Conservation (phyloP, 2,329 filamentous ascomycete species). For the Rosellinia necatrix region DNA sequence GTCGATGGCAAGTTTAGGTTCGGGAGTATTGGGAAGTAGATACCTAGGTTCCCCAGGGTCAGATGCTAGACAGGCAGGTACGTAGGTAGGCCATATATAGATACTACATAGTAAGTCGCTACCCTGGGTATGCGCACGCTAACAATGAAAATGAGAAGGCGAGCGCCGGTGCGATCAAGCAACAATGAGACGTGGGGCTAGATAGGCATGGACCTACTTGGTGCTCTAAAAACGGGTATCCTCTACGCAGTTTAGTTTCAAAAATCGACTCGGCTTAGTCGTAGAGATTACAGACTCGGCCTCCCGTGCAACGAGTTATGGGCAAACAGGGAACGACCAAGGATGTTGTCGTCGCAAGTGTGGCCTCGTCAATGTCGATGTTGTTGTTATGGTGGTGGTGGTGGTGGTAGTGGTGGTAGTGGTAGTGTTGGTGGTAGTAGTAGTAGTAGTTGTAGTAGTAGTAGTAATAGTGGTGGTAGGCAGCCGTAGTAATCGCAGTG, state of each 20-base stretch:
- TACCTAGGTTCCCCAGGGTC: background rate
- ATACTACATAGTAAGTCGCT: background rate
- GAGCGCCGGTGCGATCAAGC: slow-evolving; percentile 2
- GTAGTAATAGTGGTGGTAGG: no score
- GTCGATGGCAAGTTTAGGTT: no score
- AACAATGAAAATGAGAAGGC: background rate
- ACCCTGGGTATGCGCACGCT: background rate
- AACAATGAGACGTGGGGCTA: background rate
- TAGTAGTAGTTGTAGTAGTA: no score
- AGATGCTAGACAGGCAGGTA: background rate
- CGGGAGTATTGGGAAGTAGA: no score
- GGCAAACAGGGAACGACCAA: slow-evolving; percentile 7
- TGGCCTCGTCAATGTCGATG: no score
- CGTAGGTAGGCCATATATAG: background rate
- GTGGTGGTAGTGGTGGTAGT: no score
- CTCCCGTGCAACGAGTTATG: slow-evolving; percentile 4
- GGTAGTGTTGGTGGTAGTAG: no score
- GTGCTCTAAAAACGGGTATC: background rate
- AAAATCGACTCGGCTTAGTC: background rate
- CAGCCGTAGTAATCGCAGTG: no score
- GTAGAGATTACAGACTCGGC: slow-evolving; percentile 6
- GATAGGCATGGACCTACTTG: slow-evolving; percentile 2
- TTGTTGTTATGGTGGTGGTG: no score
- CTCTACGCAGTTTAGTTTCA: slow-evolving; percentile 7
- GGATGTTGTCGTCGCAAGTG: no score